These are phyloP conservation scores for Kuraishia borneana DNA, from an alignment of 805 yeast species.

Conservation along the genomic window DNA sequence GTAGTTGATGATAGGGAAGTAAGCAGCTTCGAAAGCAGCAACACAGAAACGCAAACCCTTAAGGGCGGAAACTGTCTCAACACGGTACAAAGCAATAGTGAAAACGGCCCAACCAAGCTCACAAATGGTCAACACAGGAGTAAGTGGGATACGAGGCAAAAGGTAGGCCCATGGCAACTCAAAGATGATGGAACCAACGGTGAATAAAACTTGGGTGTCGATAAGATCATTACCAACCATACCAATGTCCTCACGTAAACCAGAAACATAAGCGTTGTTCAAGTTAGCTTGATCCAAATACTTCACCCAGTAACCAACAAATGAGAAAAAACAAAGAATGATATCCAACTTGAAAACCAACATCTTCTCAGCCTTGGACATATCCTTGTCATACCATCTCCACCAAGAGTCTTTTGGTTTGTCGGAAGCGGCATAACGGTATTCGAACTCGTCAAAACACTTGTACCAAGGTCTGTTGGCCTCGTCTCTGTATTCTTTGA, in stretches of 20 bases:
- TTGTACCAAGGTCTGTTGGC: conserved; percentile 38
- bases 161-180: conserved; percentile 53
- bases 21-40: conserved; percentile 63
- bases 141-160: conserved; percentile 44
- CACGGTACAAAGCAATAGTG: conserved; percentile 44
- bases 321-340: conserved; percentile 15
- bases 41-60: conserved; percentile 56
- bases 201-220: conserved; percentile 45
- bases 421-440: conserved; percentile 24
- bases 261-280: conserved; percentile 51
- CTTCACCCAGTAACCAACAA: conserved; percentile 21
- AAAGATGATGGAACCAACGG: conserved; percentile 47
- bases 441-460: conserved; percentile 48
- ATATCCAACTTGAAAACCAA: conserved; percentile 20
- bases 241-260: conserved; percentile 38
- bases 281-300: conserved; percentile 46
- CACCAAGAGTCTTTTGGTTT: conserved; percentile 17
- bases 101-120: conserved; percentile 63
- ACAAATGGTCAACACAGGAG: conserved; percentile 37
- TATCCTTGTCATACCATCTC: conserved; percentile 18
- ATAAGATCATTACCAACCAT: conserved; percentile 54
- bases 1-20: conserved; percentile 51
- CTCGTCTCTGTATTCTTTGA: conserved; percentile 33
- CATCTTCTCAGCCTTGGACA: conserved; percentile 19
- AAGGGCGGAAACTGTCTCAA: conserved; percentile 35